A percentile compares a stretch with the other conserved stretches of the same genome.
phyloP scores from a whole-genome alignment of 1,284 basidiomycete genomes.

The Cryptococcus sp. region DNA sequence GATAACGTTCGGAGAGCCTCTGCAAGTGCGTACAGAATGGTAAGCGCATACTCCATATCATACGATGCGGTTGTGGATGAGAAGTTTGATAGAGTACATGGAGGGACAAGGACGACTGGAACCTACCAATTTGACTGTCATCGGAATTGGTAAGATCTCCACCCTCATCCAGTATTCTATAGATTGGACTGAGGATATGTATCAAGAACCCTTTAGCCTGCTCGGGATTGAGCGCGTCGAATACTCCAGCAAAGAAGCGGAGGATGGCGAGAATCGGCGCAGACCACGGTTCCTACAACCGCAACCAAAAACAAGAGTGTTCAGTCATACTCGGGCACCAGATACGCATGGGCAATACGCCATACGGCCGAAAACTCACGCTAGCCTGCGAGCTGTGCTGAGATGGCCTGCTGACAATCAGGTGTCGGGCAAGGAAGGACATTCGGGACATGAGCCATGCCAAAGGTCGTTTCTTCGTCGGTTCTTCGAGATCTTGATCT shows the following conservation, averaged over 20 bases:
- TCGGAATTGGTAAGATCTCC: constrained; percentile 60
- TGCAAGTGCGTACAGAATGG: constrained; percentile 43
- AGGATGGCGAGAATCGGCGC: constrained; percentile 76
- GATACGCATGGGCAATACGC: background rate
- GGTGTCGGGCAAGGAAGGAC: constrained; percentile 73
- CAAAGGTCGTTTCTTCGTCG: constrained; percentile 57
- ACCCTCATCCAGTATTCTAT: constrained; percentile 84
- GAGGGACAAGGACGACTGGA: background rate
- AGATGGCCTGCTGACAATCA: constrained; percentile 54
- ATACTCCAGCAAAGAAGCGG: constrained; percentile 93
- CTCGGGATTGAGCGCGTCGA: constrained; percentile 64
- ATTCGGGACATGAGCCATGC: constrained; percentile 93
- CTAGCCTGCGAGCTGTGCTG: constrained; percentile 31
- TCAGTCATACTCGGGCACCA: background rate
- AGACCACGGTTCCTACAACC: constrained; percentile 62
- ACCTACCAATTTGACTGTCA: constrained; percentile 75
- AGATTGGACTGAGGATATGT: constrained; percentile 82
- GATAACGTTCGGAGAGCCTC: constrained; percentile 82
- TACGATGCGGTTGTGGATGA: background rate
- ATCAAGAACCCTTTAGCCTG: constrained; percentile 70
- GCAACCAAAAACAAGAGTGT: constrained; percentile 5
- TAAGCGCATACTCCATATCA: background rate
- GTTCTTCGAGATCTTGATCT: constrained; percentile 47
- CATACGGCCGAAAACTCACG: constrained; percentile 8
- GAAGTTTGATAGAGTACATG: background rate